Evolutionary conservation across 495 filamentous ascomycete species (phyloP).

Genomic region (Staphylotrichum tortipilum): DNA sequence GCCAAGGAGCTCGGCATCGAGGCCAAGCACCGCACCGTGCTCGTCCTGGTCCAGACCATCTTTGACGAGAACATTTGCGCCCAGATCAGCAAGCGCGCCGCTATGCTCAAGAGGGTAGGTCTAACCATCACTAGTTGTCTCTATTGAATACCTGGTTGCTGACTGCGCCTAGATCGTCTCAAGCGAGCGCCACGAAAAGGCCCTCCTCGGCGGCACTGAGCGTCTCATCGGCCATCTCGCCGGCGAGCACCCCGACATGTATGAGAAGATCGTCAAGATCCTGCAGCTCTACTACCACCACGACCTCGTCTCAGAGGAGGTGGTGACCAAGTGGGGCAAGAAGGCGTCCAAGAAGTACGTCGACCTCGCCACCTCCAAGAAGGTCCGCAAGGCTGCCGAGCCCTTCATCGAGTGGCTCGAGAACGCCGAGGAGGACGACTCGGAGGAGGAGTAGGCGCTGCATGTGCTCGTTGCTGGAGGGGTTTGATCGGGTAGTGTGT

Average conservation of each 20-base stretch:
- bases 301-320: conserved; percentile 78
- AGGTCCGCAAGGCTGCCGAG: conserved; percentile 90
- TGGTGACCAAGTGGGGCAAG: conserved; percentile 80
- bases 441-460: conserved; percentile 23
- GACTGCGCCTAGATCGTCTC: conserved; percentile 57
- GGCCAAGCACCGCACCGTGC: conserved; percentile 83
- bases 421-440: conserved; percentile 75
- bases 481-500: background rate
- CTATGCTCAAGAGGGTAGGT: conserved; percentile 77
- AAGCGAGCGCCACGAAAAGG: conserved; percentile 89
- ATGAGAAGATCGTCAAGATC: conserved; percentile 72
- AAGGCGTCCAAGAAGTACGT: conserved; percentile 98
- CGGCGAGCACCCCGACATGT: conserved; percentile 70
- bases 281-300: conserved; percentile 79
- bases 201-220: conserved; percentile 93
- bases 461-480: background rate
- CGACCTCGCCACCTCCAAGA: conserved; percentile 79
- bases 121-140: background rate
- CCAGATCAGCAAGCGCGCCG: conserved; percentile 71
- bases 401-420: conserved; percentile 91
- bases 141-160: conserved; percentile 15
- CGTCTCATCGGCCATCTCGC: conserved; percentile 64
- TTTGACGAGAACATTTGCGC: conserved; percentile 80
- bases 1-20: conserved; percentile 94
- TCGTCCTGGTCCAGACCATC: conserved; percentile 86